phyloP scores from a whole-genome alignment of 176 grass and related monocot genomes.

The Raddia distichophylla region DNA sequence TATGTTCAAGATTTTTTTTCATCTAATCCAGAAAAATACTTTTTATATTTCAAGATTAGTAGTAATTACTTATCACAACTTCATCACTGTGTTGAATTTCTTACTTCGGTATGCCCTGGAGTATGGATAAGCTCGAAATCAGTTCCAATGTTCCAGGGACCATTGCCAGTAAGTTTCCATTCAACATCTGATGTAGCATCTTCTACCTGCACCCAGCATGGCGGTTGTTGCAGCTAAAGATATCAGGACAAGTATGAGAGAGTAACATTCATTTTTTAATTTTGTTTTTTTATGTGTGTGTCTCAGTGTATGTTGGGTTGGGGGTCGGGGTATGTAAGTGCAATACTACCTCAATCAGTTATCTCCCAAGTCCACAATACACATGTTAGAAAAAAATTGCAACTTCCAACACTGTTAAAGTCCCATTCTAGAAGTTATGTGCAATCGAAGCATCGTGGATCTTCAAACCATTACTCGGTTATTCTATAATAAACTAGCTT shows the following conservation, averaged over 20 bases:
- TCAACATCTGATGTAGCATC: slow-evolving; percentile 68
- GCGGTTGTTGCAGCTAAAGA: background rate
- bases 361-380: background rate
- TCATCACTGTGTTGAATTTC: slow-evolving; percentile 31
- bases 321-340: background rate
- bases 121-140: slow-evolving; percentile 79
- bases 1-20: no score
- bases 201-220: slow-evolving; percentile 53
- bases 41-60: background rate
- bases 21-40: background rate
- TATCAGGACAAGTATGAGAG: slow-evolving; percentile 25
- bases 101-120: slow-evolving; percentile 88
- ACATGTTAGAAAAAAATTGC: background rate
- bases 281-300: no score
- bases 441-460: background rate
- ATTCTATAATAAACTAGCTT: background rate
- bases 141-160: slow-evolving; percentile 75
- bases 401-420: background rate
- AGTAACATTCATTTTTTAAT: background rate
- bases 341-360: background rate
- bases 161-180: slow-evolving; percentile 72
- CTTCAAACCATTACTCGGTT: background rate
- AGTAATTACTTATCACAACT: slow-evolving; percentile 1
- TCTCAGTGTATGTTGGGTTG: no score
- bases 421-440: slow-evolving; percentile 12